Evolutionary conservation across 2,329 filamentous ascomycete genomes (phyloP).

Genomic region (Rhynchosporium agropyri): DNA sequence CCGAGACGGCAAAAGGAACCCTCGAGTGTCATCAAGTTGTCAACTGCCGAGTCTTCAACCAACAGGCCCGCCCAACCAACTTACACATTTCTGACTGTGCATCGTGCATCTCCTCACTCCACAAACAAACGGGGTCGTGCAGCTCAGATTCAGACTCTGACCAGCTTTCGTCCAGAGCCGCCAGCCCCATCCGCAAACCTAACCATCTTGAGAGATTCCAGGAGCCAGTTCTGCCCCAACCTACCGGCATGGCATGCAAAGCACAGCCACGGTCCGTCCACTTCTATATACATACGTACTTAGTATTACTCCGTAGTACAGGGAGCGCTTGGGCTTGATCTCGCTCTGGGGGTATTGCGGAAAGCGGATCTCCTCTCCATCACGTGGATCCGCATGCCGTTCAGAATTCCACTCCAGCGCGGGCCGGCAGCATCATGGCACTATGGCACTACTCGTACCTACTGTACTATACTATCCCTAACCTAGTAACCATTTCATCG

Average conservation of each 20-base stretch:
- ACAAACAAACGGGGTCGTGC: background rate
- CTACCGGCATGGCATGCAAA: too few relatives aligned
- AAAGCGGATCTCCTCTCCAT: background rate
- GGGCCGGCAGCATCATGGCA: background rate
- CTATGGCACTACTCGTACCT: too few relatives aligned
- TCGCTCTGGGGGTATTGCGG: too few relatives aligned
- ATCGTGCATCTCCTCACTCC: background rate
- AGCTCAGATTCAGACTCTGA: background rate
- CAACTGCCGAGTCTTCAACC: conserved; percentile 4
- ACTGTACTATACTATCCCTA: too few relatives aligned
- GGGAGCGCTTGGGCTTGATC: background rate
- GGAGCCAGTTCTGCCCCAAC: background rate
- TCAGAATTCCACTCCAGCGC: conserved; percentile 1
- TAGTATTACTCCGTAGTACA: background rate
- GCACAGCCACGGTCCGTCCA: background rate
- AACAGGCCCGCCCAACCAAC: background rate
- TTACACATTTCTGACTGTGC: conserved; percentile 14
- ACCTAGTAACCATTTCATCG: background rate
- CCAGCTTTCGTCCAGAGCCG: background rate
- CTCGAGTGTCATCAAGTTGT: too few relatives aligned
- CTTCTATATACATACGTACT: background rate
- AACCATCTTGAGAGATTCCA: background rate
- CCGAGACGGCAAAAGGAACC: too few relatives aligned
- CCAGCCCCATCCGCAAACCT: background rate
- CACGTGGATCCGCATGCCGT: conserved; percentile 11